Percentiles rank a stretch among this genome's conserved stretches.
Evolutionary conservation across 345 rosid species (phyloP).

Genomic region (Eucalyptus brandiana): DNA sequence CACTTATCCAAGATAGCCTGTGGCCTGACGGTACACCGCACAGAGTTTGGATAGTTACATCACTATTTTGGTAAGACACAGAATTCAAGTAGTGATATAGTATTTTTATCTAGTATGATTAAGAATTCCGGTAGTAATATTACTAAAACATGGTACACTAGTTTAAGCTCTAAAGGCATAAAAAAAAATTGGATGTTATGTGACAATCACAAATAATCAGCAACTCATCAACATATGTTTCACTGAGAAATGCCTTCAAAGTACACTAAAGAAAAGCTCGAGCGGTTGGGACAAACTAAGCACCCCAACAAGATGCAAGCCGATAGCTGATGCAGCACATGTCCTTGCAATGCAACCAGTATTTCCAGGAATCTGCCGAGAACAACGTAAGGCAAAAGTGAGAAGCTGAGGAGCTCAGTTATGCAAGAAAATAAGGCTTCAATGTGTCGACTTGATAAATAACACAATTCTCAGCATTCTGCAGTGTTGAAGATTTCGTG

Average conservation of each 20-base stretch:
- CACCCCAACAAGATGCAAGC: conserved; percentile 84
- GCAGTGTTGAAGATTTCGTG: background rate
- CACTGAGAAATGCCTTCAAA: background rate
- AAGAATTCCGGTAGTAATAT: background rate
- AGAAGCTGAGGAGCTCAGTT: background rate
- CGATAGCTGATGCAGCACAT: conserved; percentile 85
- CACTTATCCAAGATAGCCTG: background rate
- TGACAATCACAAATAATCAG: background rate
- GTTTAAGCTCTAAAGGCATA: background rate
- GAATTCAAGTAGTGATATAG: background rate
- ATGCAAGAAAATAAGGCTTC: background rate
- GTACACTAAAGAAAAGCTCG: background rate
- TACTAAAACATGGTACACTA: background rate
- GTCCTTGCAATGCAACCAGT: conserved; percentile 98
- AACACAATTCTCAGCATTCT: background rate
- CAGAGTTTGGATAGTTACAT: background rate
- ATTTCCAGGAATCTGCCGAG: conserved; percentile 88
- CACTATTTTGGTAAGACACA: background rate
- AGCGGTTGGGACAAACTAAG: background rate
- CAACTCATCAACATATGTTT: background rate
- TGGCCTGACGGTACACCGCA: background rate
- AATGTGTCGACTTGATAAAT: background rate
- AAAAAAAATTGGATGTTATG: background rate
- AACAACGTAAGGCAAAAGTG: conserved; percentile 17
- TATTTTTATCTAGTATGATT: background rate